Evolutionary conservation across 2,329 filamentous ascomycete genomes (phyloP), one percentile per base, ranked within the genome.

Genomic region (Pseudocercospora crystallina): DNA sequence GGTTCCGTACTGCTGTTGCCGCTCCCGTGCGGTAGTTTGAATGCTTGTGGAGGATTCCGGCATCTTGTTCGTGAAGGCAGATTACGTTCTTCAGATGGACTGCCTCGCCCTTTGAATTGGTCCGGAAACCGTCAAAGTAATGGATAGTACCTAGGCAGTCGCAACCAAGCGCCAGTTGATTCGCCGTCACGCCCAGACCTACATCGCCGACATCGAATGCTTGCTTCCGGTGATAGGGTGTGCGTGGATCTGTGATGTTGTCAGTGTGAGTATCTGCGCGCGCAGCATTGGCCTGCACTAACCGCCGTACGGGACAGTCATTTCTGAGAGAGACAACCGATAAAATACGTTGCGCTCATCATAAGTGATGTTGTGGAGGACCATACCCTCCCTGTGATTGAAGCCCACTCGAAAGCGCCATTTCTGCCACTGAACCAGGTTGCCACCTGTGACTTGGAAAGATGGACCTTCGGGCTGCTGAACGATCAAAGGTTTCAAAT

Each of bases 51-150:
- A 96, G 77, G 52, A 96, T 94, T 5, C 91, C 91, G 2, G 83
- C 82, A 59, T 96, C 91, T 73, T 96, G 91, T 69, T 96, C 91
- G 72, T 96, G 91, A 59, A 96, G 90, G 70, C 91, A 96, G 60
- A 96, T 87, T 32, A 91, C 91, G 65, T 96, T 96, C 77, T 95
- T 92, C 75, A 96, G 89, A 1, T 84, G 87, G 3, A 84, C 83
- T 26, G 87, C 77, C n/a, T 81, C 80, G 20, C 91, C 91, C 15
- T 61, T 60, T 11, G 83, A 80, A 52, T 90, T 90, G 35, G 90
- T 87, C 66, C 95, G 94, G 9, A 86, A 82, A 2, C 89, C 90
- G 63, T 95, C 89, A 69, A 96, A 83, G 69, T 96, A 96, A 70
- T 94, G 88, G 62, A 96, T 96, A 0, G 85, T 83, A 11, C 89